These are phyloP conservation scores for Fusarium graminum DNA, from an alignment of 2,329 filamentous ascomycete species.

Conservation along the genomic window DNA sequence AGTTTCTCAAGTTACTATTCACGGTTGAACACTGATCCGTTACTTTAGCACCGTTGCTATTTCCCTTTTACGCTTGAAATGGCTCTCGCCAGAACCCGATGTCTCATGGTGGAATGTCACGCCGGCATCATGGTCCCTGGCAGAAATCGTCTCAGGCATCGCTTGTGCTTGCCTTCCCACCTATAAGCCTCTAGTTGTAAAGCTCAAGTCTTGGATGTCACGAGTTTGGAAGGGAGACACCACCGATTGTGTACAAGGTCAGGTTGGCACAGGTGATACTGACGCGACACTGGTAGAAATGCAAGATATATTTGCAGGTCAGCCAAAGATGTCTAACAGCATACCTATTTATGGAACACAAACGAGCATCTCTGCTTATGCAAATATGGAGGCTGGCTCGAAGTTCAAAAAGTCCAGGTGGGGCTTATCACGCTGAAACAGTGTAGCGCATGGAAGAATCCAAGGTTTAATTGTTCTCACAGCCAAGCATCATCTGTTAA, in stretches of 20 bases:
- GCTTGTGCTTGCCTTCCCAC: conserved; percentile 41
- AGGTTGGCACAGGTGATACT: fast-evolving
- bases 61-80: conserved; percentile 34
- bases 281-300: background rate
- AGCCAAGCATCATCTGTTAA: too few species aligned
- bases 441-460: background rate
- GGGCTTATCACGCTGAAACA: background rate
- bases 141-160: conserved; percentile 39
- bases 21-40: fast-evolving
- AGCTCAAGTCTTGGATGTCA: background rate
- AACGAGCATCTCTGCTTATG: conserved; percentile 15
- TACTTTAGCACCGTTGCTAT: conserved; percentile 26
- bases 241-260: background rate
- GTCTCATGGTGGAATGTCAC: conserved; percentile 41
- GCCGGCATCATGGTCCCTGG: conserved; percentile 34
- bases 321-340: background rate
- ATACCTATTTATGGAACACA: conserved; percentile 9
- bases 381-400: background rate
- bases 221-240: background rate
- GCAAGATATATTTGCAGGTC: background rate
- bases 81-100: conserved; percentile 26
- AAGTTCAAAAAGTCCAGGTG: background rate
- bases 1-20: fast-evolving
- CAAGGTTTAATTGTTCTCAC: too few species aligned
- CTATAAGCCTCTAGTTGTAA: conserved; percentile 8